Evolutionary conservation across 805 yeast genomes (phyloP).

Genomic region (Hanseniaspora vineae): DNA sequence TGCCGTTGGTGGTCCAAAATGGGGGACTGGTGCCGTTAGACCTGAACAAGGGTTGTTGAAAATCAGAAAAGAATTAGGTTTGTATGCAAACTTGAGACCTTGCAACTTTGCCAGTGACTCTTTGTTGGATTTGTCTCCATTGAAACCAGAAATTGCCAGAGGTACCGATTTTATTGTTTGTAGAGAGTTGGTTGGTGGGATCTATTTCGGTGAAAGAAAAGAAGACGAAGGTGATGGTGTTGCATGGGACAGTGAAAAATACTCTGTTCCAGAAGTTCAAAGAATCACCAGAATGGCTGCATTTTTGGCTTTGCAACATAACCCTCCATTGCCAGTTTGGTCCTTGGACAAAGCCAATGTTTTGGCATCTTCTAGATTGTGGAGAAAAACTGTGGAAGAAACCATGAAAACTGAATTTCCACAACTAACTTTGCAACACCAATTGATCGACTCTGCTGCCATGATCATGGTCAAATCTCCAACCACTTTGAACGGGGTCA

Average conservation of each 20-base stretch:
- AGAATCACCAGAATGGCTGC: slow-evolving; percentile 98
- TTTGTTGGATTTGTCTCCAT: slow-evolving; percentile 75
- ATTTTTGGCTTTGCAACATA: slow-evolving; percentile 81
- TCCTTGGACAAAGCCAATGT: slow-evolving; percentile 96
- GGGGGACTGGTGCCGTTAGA: slow-evolving; percentile 95
- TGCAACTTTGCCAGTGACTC: slow-evolving; percentile 85
- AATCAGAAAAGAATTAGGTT: slow-evolving; percentile 85
- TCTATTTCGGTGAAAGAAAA: slow-evolving; percentile 89
- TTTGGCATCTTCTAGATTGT: slow-evolving; percentile 85
- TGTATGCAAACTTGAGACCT: slow-evolving; percentile 95
- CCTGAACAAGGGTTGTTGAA: slow-evolving; percentile 94
- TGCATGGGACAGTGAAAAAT: slow-evolving; percentile 91
- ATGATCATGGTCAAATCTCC: slow-evolving; percentile 93
- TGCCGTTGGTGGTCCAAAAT: slow-evolving; percentile 98
- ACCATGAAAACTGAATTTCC: slow-evolving; percentile 86
- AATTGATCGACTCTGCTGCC: slow-evolving; percentile 96
- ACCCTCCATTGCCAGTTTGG: slow-evolving; percentile 93
- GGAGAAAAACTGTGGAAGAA: slow-evolving; percentile 89
- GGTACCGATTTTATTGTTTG: slow-evolving; percentile 92
- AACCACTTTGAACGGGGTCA: slow-evolving; percentile 80
- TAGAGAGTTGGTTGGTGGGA: slow-evolving; percentile 95
- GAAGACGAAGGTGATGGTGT: slow-evolving; percentile 74
- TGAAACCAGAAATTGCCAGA: slow-evolving; percentile 68
- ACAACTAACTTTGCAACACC: slow-evolving; percentile 74
- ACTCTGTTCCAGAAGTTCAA: slow-evolving; percentile 83